Conservation (phyloP, 495 filamentous ascomycete genomes). For the Beverwykella pulmonaria region DNA sequence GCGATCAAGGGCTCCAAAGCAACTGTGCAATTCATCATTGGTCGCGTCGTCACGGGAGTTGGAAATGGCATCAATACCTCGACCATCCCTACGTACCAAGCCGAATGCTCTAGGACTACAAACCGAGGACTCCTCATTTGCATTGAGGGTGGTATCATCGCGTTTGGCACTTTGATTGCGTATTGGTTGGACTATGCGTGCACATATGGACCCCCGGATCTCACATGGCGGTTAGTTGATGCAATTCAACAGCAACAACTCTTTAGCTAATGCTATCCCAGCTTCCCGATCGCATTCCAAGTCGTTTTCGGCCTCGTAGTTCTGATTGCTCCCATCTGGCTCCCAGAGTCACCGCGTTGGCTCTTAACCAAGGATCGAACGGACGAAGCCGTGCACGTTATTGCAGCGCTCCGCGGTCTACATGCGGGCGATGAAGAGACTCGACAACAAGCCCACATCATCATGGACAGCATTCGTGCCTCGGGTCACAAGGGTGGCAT, state of each 20-base stretch:
- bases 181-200: slow-evolving; percentile 86
- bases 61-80: slow-evolving; percentile 77
- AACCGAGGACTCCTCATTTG: slow-evolving; percentile 83
- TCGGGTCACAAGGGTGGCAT: slow-evolving; percentile 57
- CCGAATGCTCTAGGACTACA: slow-evolving; percentile 72
- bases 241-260: too few relatives aligned
- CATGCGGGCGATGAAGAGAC: slow-evolving; percentile 57
- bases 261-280: neutral
- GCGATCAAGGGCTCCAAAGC: slow-evolving; percentile 47
- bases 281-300: slow-evolving; percentile 71
- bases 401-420: slow-evolving; percentile 35
- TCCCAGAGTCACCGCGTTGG: slow-evolving; percentile 76
- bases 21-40: slow-evolving; percentile 70
- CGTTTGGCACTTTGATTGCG: slow-evolving; percentile 74
- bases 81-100: slow-evolving; percentile 75
- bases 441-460: slow-evolving; percentile 61
- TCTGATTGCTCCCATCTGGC: slow-evolving; percentile 65
- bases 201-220: slow-evolving; percentile 52
- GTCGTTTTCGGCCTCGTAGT: slow-evolving; percentile 69
- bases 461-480: slow-evolving; percentile 65
- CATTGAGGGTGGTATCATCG: slow-evolving; percentile 79
- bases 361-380: slow-evolving; percentile 70
- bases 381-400: slow-evolving; percentile 68
- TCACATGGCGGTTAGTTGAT: slow-evolving; percentile 57
- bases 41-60: slow-evolving; percentile 70